Evolutionary conservation across 2,329 filamentous ascomycete genomes (phyloP), one percentile per base, ranked within the genome.

Genomic region (Parastagonospora nodorum): DNA sequence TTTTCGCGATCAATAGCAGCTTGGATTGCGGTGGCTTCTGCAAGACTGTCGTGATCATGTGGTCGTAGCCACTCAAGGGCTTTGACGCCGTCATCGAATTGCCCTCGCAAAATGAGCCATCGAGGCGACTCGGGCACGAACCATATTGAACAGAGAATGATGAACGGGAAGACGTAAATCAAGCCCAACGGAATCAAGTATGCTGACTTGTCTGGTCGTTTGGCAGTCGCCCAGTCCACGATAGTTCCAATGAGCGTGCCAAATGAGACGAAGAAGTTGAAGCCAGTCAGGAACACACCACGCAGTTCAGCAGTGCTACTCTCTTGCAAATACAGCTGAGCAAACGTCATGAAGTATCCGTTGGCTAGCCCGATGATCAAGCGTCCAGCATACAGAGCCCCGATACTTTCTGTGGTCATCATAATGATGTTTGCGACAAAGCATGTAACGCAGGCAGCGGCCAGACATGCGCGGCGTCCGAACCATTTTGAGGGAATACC

Each of bases 311-410:
- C 78, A 1, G 79, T 79, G 28, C 78, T 75, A 52, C 74, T 76
- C 64, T 82, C 79, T 57, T 82, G 80, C 11, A 82, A 72, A 54
- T 79, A 80, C 0, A 81, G 64, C 49, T 81, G 79, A 1, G 77
- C 75, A 52, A 80, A 84, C 1, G 80, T 83, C 80, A 84, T 69
- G 63, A 83, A 79, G 59, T 82, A 78, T 2, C 82, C 82, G 58
- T 84, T 84, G 5, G 81, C 79, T 5, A 84, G 51, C 2, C 83
- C 83, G 48, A 84, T 81, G 12, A 84, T 63, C 6, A 84, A 67
- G 32, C 82, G 78, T 8, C 80, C 82, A 19, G 77, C 75, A 49
- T 85, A 84, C 5, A 85, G 76, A 1, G 77, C 80, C 12, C 75
- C 80, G 32, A 85, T 82, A 48, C 73, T 66, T 6, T 74, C 77